Evolutionary conservation across 78 protist genomes (phyloP).

Genomic region (Ministeria vibrans): DNA sequence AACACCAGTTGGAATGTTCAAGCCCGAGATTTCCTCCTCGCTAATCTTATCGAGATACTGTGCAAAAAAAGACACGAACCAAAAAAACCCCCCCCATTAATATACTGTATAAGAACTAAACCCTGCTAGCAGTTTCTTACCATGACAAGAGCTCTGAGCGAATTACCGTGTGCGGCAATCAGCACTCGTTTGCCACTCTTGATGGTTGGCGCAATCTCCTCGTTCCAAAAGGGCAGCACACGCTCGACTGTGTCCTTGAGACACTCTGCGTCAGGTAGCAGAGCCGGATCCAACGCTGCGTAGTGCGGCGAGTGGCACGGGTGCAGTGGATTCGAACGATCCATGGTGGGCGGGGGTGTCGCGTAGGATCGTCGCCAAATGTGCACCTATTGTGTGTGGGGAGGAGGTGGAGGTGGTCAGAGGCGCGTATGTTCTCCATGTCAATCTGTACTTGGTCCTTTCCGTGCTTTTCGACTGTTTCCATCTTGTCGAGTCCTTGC

Average conservation of each 20-base stretch:
- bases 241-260: conserved; percentile 46
- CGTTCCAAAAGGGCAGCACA: conserved; percentile 74
- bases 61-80: background rate
- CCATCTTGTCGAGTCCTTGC: conserved; percentile 81
- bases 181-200: conserved; percentile 68
- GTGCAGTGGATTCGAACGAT: conserved; percentile 53
- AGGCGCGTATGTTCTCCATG: too few relatives aligned
- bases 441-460: conserved; percentile 59
- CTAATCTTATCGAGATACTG: conserved; percentile 18
- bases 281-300: conserved; percentile 45
- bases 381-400: background rate
- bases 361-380: conserved; percentile 82
- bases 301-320: conserved; percentile 51
- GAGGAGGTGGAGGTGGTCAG: background rate
- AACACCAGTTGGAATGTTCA: conserved; percentile 84
- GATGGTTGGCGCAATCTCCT: conserved; percentile 58
- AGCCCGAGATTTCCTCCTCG: conserved; percentile 50
- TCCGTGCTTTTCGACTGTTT: conserved; percentile 81
- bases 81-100: background rate
- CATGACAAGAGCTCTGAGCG: conserved; percentile 84
- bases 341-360: conserved; percentile 76
- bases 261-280: conserved; percentile 58
- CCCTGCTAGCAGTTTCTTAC: too few relatives aligned
- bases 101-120: conserved; percentile 18
- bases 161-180: conserved; percentile 89